Evolutionary conservation across 108 stramenopile genomes (phyloP).

Genomic region (Aurantiochytrium sp.): DNA sequence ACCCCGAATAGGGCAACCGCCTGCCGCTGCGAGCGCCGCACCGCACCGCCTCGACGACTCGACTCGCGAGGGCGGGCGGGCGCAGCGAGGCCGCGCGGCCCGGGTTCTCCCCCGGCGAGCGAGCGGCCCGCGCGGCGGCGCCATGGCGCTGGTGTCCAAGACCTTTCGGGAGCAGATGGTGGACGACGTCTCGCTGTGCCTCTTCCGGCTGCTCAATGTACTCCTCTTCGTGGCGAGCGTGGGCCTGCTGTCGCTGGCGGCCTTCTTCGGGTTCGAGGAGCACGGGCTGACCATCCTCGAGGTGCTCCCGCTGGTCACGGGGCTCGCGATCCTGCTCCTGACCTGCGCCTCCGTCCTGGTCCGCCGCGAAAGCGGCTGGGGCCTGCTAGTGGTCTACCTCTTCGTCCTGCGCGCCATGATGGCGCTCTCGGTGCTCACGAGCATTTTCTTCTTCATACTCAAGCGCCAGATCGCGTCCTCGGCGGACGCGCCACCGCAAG

Average conservation of each 20-base stretch:
- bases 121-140: neutral
- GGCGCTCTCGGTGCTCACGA: neutral
- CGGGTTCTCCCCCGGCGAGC: too few species aligned
- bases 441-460: neutral
- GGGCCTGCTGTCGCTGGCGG: neutral
- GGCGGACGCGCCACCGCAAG: neutral
- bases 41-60: too few species aligned
- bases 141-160: neutral
- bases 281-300: neutral
- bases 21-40: too few species aligned
- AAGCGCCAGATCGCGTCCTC: neutral
- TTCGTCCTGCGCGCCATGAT: neutral
- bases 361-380: neutral
- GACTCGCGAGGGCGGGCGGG: too few species aligned
- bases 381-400: neutral
- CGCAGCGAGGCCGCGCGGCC: too few species aligned
- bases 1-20: too few species aligned
- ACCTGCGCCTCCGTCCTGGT: neutral
- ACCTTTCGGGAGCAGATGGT: neutral
- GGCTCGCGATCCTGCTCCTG: neutral
- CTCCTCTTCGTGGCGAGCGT: neutral
- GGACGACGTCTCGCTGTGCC: neutral
- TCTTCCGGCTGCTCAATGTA: neutral
- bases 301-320: neutral
- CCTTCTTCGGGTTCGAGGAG: neutral